A percentile compares a stretch with the other conserved stretches of the same genome.
Evolutionary conservation across 164 flowering plant genomes (phyloP).

Genomic region (Brasenia schreberi): DNA sequence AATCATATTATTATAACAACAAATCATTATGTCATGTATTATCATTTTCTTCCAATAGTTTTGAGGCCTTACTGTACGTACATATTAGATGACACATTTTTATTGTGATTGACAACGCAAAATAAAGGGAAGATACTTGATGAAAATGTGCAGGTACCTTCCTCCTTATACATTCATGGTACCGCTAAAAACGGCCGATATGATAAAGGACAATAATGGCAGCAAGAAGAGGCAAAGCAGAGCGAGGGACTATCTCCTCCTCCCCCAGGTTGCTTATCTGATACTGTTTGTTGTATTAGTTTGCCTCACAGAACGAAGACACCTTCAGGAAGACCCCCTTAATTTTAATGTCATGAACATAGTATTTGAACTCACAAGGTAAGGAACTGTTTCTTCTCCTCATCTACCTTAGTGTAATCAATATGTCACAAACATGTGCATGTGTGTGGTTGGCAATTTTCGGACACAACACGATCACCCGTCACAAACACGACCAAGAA

Average conservation of each 20-base stretch:
- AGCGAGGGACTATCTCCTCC: neutral
- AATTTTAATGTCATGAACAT: neutral
- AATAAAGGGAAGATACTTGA: neutral
- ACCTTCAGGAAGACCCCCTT: neutral
- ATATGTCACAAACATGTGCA: too few species aligned
- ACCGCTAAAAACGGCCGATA: neutral
- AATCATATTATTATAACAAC: too few species aligned
- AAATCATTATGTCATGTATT: too few species aligned
- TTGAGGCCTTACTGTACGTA: neutral
- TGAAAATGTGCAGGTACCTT: neutral
- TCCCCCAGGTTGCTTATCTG: neutral
- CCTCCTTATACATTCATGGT: neutral
- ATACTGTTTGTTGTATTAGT: neutral
- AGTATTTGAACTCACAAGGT: neutral
- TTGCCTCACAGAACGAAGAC: neutral
- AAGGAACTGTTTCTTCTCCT: neutral
- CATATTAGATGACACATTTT: neutral
- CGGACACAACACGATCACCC: too few species aligned
- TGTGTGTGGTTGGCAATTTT: too few species aligned
- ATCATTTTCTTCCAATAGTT: neutral
- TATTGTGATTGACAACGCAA: neutral
- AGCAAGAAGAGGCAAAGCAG: neutral
- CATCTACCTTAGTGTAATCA: too few species aligned
- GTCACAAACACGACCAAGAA: too few species aligned
- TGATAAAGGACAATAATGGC: neutral